Base-by-base conservation (phyloP, 768 basidiomycete species). In the Phlegmacium glaucopus region DNA sequence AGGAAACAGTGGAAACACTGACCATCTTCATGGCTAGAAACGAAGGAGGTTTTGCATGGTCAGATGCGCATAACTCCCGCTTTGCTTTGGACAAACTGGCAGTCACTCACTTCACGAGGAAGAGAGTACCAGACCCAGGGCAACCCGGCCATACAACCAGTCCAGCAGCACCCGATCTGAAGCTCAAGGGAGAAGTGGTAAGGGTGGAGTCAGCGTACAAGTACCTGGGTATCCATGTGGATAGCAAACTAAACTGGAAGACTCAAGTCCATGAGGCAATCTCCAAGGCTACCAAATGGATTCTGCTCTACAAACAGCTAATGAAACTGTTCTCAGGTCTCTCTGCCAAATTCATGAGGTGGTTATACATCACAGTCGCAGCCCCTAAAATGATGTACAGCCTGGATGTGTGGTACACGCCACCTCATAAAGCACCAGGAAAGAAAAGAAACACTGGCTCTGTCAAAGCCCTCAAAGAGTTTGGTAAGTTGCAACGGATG, bases 31-130 rank as follows among this genome's bases (percentile, higher is more conserved):
- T 46, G 45, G 37, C 38, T 17, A 1, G 9, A 1, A 12, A 29
- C 8, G 51, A 42, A 2, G 62, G 64, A 1, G 56, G 42, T 13
- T 55, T 55, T 25, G 47, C 59, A 9, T 67, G 66, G 63, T 44
- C 55, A 2, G 1, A 3, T 2, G 28, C 25, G 3, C 65, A 64
- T 48, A 60, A 62, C 52, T 65, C 52, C 64, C 66, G 46, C 29
- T 61, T 38, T 17, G 47, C 25, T 15, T 11, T 48, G 6, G 9
- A 18, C 12, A 48, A 48, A 2, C 54, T 48, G 5, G 44, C 62
- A 2, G 51, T 65, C 16, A 55, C 58, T 47, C 63, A 61, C 40
- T 52, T 37, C 18, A 25, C 26, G 40, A 44, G 13, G 17, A 36
- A 26, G 12, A 44, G 6, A 10, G 13, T 28, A 22, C 48, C 43